Base-by-base conservation (phyloP, 2,329 filamentous ascomycete genomes). In the Monosporascus sp. region DNA sequence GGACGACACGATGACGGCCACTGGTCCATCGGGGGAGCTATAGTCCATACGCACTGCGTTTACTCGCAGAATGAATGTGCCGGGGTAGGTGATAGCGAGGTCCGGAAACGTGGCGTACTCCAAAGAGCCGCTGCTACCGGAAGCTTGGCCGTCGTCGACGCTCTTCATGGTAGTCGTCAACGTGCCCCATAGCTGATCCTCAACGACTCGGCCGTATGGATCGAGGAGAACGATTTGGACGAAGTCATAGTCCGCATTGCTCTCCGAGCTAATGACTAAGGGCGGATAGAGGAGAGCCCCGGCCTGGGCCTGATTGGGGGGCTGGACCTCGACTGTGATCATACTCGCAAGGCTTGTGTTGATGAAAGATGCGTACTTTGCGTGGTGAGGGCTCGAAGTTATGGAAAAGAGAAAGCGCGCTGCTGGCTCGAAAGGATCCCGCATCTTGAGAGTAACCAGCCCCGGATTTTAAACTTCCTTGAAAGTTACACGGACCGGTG, bases 261-360 rank as follows among this genome's bases (percentile, higher is more conserved):
- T 58, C 5, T 50, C 54, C 14, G 53, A 60, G 48, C 57, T 63
- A 17, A 65, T 47, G 0, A 65, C 63, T 2, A 65, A 48, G 3
- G 63, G 63, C 24, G 63, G 63, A n/a, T 64, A 64, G 43, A 65
- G 49, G n/a, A 60, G 46, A 7, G 54, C 45, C 8, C 63, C 59
- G 8, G 55, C 58, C 49, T 63, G 62, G 45, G 50, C 56, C 54
- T 63, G 62, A 2, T 51, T 35, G 3, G 63, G 63, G 15, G 63
- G 62, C 50, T 65, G 60, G 43, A 65, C 61, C 57, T 54, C 55
- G 48, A 65, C 43, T 8, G 50, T 53, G 27, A 59, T 46, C 62
- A 65, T 65, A 43, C 45, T 55, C 39, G 35, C 45, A 37, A 37
- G 48, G 31, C 49, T 58, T 14, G 14, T 2, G n/a, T 6, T 7